phyloP scores from a whole-genome alignment of 805 yeast species.

The Kregervanrija pseudodelftensis region DNA sequence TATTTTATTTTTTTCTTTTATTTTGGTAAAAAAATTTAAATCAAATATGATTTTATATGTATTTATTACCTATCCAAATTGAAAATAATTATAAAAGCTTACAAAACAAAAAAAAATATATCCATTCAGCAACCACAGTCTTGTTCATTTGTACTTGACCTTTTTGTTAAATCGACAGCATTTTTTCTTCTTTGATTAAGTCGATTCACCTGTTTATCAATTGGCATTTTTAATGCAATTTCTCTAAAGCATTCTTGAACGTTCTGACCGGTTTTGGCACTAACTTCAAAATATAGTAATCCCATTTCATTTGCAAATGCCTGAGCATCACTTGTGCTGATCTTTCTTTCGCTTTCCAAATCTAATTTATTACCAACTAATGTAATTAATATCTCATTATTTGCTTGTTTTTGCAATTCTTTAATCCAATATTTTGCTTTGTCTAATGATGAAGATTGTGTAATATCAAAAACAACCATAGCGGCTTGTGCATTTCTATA shows the following conservation, averaged over 20 bases:
- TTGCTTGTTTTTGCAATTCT: constrained; percentile 78
- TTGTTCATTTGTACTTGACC: constrained; percentile 27
- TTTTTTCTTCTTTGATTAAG: constrained; percentile 16
- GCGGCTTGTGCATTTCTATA: constrained; percentile 79
- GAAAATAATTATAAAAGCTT: background rate
- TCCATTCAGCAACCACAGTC: constrained; percentile 23
- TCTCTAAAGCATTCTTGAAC: constrained; percentile 40
- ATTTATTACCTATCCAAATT: background rate
- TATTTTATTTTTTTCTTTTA: background rate
- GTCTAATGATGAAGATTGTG: constrained; percentile 56
- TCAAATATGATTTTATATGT: background rate
- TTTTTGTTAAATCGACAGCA: constrained; percentile 24
- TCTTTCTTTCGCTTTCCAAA: constrained; percentile 43
- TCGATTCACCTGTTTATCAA: constrained; percentile 21
- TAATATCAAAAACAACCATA: constrained; percentile 68
- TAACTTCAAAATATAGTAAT: constrained; percentile 44
- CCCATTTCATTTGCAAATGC: constrained; percentile 49
- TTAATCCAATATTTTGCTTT: constrained; percentile 75
- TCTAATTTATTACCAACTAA: constrained; percentile 77
- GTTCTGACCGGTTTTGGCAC: constrained; percentile 52
- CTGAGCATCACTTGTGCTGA: constrained; percentile 38
- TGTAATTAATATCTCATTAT: constrained; percentile 65
- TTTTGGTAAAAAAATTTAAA: background rate
- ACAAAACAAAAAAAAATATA: background rate
- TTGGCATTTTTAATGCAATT: constrained; percentile 41